A percentile compares a stretch with the other conserved stretches of the same genome.
Evolutionary conservation across 768 basidiomycete genomes (phyloP).

Genomic region (Hortiboletus campestris): DNA sequence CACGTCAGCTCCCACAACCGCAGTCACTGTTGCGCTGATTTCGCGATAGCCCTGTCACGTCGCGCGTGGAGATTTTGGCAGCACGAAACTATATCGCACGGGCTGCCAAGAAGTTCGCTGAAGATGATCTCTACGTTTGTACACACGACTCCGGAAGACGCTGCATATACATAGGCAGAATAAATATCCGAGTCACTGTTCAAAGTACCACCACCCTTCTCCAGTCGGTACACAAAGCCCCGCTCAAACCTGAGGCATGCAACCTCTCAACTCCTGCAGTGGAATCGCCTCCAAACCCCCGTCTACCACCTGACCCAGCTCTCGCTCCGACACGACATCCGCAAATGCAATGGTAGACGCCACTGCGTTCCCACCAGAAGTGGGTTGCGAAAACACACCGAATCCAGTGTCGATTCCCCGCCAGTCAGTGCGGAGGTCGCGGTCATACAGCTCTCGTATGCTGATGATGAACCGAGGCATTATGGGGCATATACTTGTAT

Average conservation of each 20-base stretch:
- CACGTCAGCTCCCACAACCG: too few relatives aligned
- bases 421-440: background rate
- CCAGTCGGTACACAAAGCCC: too few relatives aligned
- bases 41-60: background rate
- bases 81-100: too few relatives aligned
- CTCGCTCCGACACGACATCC: too few relatives aligned
- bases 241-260: background rate
- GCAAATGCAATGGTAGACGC: background rate
- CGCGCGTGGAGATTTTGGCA: too few relatives aligned
- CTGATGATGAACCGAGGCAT: constrained; percentile 4
- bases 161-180: background rate
- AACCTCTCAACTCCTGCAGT: background rate
- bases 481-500: background rate
- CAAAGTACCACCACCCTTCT: background rate
- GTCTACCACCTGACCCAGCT: background rate
- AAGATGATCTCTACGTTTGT: background rate
- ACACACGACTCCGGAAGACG: background rate
- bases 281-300: background rate
- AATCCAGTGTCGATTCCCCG: constrained; percentile 4
- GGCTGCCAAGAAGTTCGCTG: too few relatives aligned
- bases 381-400: background rate
- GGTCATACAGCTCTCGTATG: background rate
- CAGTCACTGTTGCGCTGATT: background rate
- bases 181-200: background rate
- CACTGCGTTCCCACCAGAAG: too few relatives aligned